phyloP scores from a whole-genome alignment of 257 asterid species.

The Lycium ferocissimum region DNA sequence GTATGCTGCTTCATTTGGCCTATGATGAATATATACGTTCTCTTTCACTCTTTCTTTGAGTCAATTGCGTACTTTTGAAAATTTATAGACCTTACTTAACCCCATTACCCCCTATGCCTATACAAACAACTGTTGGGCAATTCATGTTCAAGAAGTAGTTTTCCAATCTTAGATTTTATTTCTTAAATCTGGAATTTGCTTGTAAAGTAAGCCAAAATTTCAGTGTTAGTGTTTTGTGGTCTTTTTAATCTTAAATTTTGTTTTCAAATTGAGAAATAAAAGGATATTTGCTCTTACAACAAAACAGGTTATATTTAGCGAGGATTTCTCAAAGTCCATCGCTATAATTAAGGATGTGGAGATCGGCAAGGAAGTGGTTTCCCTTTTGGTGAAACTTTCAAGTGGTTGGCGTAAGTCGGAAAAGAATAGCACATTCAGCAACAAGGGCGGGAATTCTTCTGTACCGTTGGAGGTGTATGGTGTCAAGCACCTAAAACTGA shows the following conservation, averaged over 20 bases:
- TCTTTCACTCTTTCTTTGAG: background rate
- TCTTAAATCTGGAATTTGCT: background rate
- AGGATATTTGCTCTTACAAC: background rate
- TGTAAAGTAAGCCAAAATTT: background rate
- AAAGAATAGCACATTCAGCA: constrained; percentile 9
- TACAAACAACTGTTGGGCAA: no score
- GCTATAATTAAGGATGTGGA: constrained; percentile 32
- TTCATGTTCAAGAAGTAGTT: no score
- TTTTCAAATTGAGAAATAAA: background rate
- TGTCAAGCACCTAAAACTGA: constrained; percentile 44
- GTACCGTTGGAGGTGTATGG: constrained; percentile 44
- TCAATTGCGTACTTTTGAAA: no score
- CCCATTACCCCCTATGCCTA: no score
- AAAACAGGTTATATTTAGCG: constrained; percentile 46
- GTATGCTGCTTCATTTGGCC: background rate
- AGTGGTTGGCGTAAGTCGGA: constrained; percentile 56
- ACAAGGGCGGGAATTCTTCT: constrained; percentile 30
- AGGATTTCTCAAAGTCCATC: constrained; percentile 47
- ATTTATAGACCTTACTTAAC: no score
- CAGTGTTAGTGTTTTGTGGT: background rate
- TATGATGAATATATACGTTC: background rate
- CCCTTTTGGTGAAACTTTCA: constrained; percentile 54
- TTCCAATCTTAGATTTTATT: no score
- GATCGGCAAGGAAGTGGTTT: constrained; percentile 40
- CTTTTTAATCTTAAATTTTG: background rate